Evolutionary conservation across 1,139 yeast species (phyloP), one percentile per base, ranked within the genome.

Genomic region (Yamadazyma buinensis): DNA sequence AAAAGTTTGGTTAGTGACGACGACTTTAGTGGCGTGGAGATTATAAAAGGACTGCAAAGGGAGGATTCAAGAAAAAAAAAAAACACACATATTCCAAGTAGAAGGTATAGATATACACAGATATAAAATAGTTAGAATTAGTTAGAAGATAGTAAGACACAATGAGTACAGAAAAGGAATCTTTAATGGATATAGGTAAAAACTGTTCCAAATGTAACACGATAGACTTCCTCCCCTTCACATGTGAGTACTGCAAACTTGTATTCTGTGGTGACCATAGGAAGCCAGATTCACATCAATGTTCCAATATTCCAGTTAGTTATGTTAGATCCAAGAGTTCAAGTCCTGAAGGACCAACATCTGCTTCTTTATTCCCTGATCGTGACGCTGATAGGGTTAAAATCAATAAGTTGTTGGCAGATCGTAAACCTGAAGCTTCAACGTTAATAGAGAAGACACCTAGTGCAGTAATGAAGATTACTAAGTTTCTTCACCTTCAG

Each of bases 161-260:
- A n/a, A n/a, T n/a, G n/a, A n/a, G n/a, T n/a, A 19, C 18, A 3
- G 35, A 32, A 19, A 32, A 28, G 13, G 35, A 32, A 13, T 32
- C 35, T 13, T 59, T 83, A 53, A 67, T 83, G 60, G 81, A 83
- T 47, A 77, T 83, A 7, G 92, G 92, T 4, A 64, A 75, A 41
- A 83, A 81, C 50, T 84, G 94, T 51, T 53, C 63, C 21, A 67
- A 68, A 34, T 84, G 94, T 54, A 65, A 75, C 33, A 76, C 72
- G 46, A 55, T 81, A 5, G 94, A 84, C 49, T 83, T 83, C 48
- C 59, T 84, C 23, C 90, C 94, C 2, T 82, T 77, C 54, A 64
- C 61, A 26, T 84, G 94, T 54, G 71, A 70, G 26, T 58, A 54
- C 33, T 83, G 92, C 51, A 57, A 69, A 12, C 53, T 57, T n/a